These are phyloP conservation scores for Pugionium cornutum DNA, from an alignment of 345 rosid species.

Conservation along the genomic window DNA sequence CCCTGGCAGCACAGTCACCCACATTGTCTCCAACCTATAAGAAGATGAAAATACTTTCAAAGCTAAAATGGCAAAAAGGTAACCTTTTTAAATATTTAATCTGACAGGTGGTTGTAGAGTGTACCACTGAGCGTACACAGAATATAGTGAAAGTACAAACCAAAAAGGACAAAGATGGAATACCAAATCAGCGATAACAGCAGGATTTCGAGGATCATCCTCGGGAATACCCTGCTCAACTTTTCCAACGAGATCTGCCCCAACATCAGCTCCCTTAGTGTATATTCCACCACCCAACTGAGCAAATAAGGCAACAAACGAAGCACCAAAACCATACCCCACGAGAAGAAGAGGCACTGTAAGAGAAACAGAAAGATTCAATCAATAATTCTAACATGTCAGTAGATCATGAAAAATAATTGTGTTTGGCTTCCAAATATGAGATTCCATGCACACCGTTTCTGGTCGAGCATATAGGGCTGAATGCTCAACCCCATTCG, in stretches of 20 bases:
- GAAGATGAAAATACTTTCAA: constrained; percentile 22
- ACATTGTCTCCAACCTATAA: constrained; percentile 97
- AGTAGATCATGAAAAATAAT: neutral
- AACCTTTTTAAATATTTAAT: neutral
- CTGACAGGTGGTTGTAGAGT: constrained; percentile 3
- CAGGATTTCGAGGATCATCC: constrained; percentile 99
- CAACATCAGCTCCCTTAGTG: constrained; percentile 99
- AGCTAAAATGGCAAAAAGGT: constrained; percentile 2
- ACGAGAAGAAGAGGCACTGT: constrained; percentile 98
- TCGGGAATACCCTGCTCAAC: constrained; percentile 99
- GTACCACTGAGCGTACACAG: constrained; percentile 9
- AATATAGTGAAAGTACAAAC: constrained; percentile 12
- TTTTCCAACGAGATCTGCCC: constrained; percentile 99
- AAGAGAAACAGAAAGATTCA: constrained; percentile 37
- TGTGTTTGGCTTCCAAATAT: neutral
- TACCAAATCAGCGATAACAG: constrained; percentile 99
- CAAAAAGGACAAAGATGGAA: constrained; percentile 25
- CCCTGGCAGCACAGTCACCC: constrained; percentile 99
- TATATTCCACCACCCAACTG: constrained; percentile 99
- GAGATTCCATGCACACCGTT: constrained; percentile 12
- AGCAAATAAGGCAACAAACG: constrained; percentile 98
- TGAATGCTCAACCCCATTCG: constrained; percentile 4
- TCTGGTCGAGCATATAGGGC: constrained; percentile 9
- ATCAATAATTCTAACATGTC: constrained; percentile 28
- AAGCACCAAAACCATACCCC: constrained; percentile 99